Conservation (phyloP, 2,329 filamentous ascomycete species). For the Phyllosticta citrichinensis region DNA sequence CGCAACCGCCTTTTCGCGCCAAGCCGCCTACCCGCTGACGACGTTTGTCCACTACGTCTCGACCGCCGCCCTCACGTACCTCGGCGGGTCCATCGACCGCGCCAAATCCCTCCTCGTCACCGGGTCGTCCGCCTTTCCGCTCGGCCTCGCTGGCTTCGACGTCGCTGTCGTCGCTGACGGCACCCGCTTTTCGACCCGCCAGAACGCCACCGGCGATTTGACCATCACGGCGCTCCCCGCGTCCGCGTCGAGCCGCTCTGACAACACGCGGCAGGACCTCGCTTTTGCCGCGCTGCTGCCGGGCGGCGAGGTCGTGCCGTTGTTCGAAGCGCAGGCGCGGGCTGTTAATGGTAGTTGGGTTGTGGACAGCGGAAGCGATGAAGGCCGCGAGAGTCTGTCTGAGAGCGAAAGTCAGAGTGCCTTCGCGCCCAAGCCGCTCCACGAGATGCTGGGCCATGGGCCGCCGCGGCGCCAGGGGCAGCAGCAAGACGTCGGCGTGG, state of each 20-base stretch:
- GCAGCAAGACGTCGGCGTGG: too few relatives aligned
- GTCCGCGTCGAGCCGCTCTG: constrained; percentile 38
- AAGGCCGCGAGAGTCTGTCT: not conserved
- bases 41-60: constrained; percentile 43
- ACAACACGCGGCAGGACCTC: constrained; percentile 48
- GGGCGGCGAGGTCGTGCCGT: not conserved
- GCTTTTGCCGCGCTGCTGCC: constrained; percentile 39
- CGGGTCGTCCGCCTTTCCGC: constrained; percentile 46
- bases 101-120: constrained; percentile 38
- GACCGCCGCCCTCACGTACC: constrained; percentile 30
- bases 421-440: not conserved
- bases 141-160: constrained; percentile 49
- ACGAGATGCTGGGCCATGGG: not conserved
- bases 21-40: constrained; percentile 52
- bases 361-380: not conserved
- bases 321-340: not conserved
- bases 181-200: constrained; percentile 24
- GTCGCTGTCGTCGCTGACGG: constrained; percentile 17
- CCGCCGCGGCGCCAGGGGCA: not conserved
- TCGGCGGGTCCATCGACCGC: constrained; percentile 39
- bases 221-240: constrained; percentile 35
- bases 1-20: constrained; percentile 27
- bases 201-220: constrained; percentile 52
- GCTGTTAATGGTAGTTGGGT: not conserved
- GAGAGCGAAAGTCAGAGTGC: not conserved